These are phyloP conservation scores for Ophiostoma populinum DNA, from an alignment of 2,329 filamentous ascomycete genomes.

Conservation along the genomic window DNA sequence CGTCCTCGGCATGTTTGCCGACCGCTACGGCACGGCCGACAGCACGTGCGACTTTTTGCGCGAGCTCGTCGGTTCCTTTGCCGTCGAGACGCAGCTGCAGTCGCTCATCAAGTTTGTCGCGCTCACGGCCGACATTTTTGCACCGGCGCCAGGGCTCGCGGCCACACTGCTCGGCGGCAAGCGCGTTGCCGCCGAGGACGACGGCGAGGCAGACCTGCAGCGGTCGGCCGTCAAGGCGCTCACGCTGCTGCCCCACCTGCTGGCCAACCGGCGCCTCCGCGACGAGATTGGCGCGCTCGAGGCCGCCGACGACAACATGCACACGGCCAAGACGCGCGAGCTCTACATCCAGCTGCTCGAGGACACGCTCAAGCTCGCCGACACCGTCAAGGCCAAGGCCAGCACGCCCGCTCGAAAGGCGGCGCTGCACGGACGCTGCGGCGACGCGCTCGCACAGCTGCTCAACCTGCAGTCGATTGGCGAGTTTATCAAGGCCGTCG, in stretches of 20 bases:
- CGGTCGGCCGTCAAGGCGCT: constrained; percentile 37
- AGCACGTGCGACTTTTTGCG: constrained; percentile 58
- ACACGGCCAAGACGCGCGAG: constrained; percentile 46
- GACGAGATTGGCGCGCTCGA: constrained; percentile 37
- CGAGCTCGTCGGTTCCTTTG: constrained; percentile 56
- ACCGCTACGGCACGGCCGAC: constrained; percentile 67
- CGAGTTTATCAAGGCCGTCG: constrained; percentile 79
- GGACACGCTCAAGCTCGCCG: constrained; percentile 46
- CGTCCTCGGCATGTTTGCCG: constrained; percentile 74
- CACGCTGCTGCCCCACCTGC: constrained; percentile 36
- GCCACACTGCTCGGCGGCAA: constrained; percentile 52
- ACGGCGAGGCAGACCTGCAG: constrained; percentile 26
- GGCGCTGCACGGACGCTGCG: constrained; percentile 38
- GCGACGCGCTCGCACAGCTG: constrained; percentile 60
- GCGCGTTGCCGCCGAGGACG: constrained; percentile 12
- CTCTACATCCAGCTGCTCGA: constrained; percentile 54
- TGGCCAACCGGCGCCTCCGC: constrained; percentile 40
- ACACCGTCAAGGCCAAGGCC: constrained; percentile 33
- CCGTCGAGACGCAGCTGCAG: constrained; percentile 57
- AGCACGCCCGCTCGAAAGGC: constrained; percentile 16
- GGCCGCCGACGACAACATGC: constrained; percentile 47
- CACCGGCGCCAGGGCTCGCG: constrained; percentile 57
- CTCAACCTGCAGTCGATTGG: constrained; percentile 69
- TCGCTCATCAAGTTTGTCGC: constrained; percentile 62
- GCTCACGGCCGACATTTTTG: constrained; percentile 58